These are phyloP conservation scores for Heliosperma pusillum DNA, from an alignment of 148 eudicot species.

Conservation along the genomic window DNA sequence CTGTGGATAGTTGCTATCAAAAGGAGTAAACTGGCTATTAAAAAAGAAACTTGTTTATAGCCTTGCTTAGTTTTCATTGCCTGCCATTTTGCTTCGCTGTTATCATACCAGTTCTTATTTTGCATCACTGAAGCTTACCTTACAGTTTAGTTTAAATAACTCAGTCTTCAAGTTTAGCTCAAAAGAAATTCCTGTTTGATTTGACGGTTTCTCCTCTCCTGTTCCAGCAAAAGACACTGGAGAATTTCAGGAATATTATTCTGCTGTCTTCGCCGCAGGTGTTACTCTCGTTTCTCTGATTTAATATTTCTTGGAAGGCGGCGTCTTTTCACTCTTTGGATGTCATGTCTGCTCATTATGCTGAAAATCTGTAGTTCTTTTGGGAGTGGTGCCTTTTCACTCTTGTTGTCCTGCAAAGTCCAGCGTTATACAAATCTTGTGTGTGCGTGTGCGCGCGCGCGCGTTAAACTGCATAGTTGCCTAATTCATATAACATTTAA, in stretches of 20 bases:
- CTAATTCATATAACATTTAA: no score
- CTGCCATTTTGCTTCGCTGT: background rate
- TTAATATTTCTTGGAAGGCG: background rate
- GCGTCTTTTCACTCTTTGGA: background rate
- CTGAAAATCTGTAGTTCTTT: background rate
- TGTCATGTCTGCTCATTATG: no score
- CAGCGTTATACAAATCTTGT: background rate
- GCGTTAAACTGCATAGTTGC: no score
- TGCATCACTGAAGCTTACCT: background rate
- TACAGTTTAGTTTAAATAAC: background rate
- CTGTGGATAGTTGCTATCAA: background rate
- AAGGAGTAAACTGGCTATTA: background rate
- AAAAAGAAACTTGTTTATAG: background rate
- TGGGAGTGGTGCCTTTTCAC: background rate
- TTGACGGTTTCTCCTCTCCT: constrained; percentile 7
- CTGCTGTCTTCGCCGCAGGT: constrained; percentile 97
- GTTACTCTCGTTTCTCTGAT: constrained; percentile 16
- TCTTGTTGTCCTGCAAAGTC: background rate
- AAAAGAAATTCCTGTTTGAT: background rate
- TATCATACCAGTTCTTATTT: background rate
- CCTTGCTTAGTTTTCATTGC: background rate
- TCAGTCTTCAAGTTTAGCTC: background rate
- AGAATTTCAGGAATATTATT: constrained; percentile 75
- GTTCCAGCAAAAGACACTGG: constrained; percentile 82
- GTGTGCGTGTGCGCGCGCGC: no score